A percentile compares a stretch with the other conserved stretches of the same genome.
Evolutionary conservation across 805 yeast species (phyloP).

Genomic region (Spathaspora passalidarum): DNA sequence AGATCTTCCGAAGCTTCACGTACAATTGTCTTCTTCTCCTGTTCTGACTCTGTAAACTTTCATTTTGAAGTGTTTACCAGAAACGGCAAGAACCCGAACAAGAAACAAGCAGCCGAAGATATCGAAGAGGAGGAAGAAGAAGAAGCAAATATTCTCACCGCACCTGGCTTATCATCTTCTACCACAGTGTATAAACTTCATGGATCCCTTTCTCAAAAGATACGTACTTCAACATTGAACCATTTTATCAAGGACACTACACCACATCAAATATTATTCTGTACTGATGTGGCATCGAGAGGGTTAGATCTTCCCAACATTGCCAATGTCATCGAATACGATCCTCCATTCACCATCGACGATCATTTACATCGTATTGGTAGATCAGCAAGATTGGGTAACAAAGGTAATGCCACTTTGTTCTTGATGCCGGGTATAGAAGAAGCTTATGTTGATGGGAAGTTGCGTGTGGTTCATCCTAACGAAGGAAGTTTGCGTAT

Average conservation of each 20-base stretch:
- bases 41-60: slow-evolving; percentile 96
- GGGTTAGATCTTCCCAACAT: slow-evolving; percentile 91
- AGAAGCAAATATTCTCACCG: slow-evolving; percentile 35
- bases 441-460: slow-evolving; percentile 71
- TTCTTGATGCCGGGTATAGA: slow-evolving; percentile 88
- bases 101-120: slow-evolving; percentile 26
- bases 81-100: slow-evolving; percentile 39
- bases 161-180: slow-evolving; percentile 48
- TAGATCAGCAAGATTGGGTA: slow-evolving; percentile 97
- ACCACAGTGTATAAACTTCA: slow-evolving; percentile 66
- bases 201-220: slow-evolving; percentile 85
- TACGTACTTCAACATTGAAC: slow-evolving; percentile 72
- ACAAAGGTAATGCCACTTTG: slow-evolving; percentile 69
- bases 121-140: slow-evolving; percentile 21
- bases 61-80: slow-evolving; percentile 75
- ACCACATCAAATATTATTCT: slow-evolving; percentile 64
- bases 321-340: slow-evolving; percentile 84
- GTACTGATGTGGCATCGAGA: slow-evolving; percentile 98
- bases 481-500: slow-evolving; percentile 31
- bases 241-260: slow-evolving; percentile 50
- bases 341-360: slow-evolving; percentile 91
- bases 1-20: slow-evolving; percentile 28
- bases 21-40: slow-evolving; percentile 83
- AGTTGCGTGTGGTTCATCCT: slow-evolving; percentile 37
- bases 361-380: slow-evolving; percentile 97